A percentile compares a stretch with the other conserved stretches of the same genome.
These are phyloP conservation scores for Entamoeba nuttalli DNA, from an alignment of 208 protist genomes.

Conservation along the genomic window DNA sequence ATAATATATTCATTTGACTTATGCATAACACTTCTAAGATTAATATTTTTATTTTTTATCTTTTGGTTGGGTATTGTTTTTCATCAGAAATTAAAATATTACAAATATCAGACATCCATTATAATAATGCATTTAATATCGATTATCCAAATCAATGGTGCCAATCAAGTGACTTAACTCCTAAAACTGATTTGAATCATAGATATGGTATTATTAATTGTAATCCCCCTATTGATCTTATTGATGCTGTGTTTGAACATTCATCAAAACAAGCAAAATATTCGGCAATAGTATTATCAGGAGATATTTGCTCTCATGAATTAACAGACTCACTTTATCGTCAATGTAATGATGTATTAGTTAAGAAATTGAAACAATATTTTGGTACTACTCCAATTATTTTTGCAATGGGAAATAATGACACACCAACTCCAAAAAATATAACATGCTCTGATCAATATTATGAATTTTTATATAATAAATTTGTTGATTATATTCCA, in stretches of 20 bases:
- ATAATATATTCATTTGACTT: too few relatives aligned
- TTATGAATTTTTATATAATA: background rate
- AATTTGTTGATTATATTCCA: background rate
- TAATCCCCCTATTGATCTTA: background rate
- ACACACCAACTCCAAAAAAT: background rate
- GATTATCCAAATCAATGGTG: background rate
- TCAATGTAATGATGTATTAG: background rate
- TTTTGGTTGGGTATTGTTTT: too few relatives aligned
- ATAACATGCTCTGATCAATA: background rate
- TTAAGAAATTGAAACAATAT: background rate
- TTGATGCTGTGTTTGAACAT: background rate
- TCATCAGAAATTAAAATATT: background rate
- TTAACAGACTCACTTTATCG: background rate
- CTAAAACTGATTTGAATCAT: background rate
- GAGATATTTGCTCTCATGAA: background rate
- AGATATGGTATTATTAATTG: background rate
- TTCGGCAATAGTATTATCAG: background rate
- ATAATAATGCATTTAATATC: background rate
- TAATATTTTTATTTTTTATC: too few relatives aligned
- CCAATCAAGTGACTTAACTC: background rate
- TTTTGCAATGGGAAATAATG: background rate
- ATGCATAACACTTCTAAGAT: too few relatives aligned
- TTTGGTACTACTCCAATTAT: background rate
- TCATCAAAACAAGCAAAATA: background rate
- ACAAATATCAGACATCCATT: background rate